phyloP scores from a whole-genome alignment of 1,284 basidiomycete species.

The Hemileia vastatrix region DNA sequence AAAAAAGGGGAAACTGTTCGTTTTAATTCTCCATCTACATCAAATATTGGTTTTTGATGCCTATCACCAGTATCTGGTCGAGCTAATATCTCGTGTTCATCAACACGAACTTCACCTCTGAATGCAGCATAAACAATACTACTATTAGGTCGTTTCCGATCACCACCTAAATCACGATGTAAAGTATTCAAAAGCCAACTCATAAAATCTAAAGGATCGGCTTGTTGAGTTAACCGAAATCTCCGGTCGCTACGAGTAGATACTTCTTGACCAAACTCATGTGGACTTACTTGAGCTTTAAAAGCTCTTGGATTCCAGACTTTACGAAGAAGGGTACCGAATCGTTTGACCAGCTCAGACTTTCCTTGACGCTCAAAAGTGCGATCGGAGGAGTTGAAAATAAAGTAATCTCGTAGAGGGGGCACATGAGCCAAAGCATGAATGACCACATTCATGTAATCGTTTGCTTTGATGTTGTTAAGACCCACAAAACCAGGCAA shows the following conservation, averaged over 20 bases:
- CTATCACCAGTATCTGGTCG: conserved; percentile 61
- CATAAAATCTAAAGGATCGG: conserved; percentile 91
- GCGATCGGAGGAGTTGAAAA: conserved; percentile 26
- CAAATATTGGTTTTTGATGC: conserved; percentile 64
- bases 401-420: conserved; percentile 74
- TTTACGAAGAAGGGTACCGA: conserved; percentile 64
- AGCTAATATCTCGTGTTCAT: conserved; percentile 78
- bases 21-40: conserved; percentile 81
- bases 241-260: conserved; percentile 73
- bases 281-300: conserved; percentile 95
- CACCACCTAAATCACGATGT: conserved; percentile 80
- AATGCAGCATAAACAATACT: conserved; percentile 87
- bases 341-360: conserved; percentile 69
- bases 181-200: conserved; percentile 90
- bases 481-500: conserved; percentile 88
- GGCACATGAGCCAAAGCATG: conserved; percentile 84
- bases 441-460: conserved; percentile 94
- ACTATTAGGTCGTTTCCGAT: conserved; percentile 41
- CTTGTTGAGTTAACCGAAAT: conserved; percentile 83
- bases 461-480: conserved; percentile 94
- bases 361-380: conserved; percentile 26
- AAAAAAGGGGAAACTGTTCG: conserved; percentile 78
- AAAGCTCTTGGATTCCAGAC: conserved; percentile 92
- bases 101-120: conserved; percentile 83
- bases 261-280: conserved; percentile 96